Conservation (phyloP, 192 early-diverging fungal species). For the Coemansia sp. region DNA sequence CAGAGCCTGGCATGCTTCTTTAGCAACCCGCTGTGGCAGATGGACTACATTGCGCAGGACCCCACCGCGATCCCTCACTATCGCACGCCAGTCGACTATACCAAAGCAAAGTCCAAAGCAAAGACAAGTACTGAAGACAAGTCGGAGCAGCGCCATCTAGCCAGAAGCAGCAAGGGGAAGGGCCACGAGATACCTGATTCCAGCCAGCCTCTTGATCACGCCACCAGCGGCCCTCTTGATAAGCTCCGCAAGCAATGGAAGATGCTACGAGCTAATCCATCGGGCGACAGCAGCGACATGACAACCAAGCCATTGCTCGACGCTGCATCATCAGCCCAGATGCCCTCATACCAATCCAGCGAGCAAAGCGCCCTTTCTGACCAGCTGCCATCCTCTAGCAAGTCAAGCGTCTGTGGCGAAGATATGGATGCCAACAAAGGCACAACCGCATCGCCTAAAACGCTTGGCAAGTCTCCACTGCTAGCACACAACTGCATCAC, state of each 20-base stretch:
- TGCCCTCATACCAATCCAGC: conserved; percentile 21
- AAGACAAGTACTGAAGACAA: background rate
- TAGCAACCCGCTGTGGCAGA: conserved; percentile 55
- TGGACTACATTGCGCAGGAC: conserved; percentile 42
- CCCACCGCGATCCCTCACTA: conserved; percentile 35
- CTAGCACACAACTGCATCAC: conserved; percentile 18
- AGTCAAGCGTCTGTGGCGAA: background rate
- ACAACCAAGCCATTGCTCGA: conserved; percentile 10
- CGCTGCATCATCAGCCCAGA: background rate
- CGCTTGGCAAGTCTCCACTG: background rate
- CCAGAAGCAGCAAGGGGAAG: background rate
- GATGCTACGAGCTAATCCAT: background rate
- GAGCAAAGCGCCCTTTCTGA: conserved; percentile 5
- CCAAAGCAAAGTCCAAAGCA: conserved; percentile 10
- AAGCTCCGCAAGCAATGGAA: conserved; percentile 7
- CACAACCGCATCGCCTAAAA: background rate
- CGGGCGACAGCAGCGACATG: background rate
- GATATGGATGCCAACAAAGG: background rate
- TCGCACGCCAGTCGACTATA: conserved; percentile 19
- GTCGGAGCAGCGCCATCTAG: background rate
- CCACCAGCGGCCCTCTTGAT: background rate
- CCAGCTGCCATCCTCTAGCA: background rate
- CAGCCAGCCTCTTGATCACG: background rate
- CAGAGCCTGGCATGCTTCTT: conserved; percentile 54
- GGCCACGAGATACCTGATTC: background rate